Percentiles rank a stretch among this genome's conserved stretches.
phyloP scores from a whole-genome alignment of 257 asterid genomes.

The Solanum acaule region DNA sequence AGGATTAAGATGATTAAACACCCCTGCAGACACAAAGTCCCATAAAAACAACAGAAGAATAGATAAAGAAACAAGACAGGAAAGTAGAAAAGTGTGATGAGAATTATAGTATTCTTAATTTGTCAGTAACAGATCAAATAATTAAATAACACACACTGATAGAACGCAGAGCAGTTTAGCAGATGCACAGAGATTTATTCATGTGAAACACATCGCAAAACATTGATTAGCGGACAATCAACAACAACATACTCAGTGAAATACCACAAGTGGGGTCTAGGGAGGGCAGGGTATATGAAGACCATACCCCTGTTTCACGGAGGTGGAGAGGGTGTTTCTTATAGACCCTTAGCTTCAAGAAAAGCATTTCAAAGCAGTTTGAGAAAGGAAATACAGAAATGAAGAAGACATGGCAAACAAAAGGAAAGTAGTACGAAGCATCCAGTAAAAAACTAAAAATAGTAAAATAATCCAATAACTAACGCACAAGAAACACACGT shows the following conservation, averaged over 20 bases:
- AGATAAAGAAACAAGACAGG: neutral
- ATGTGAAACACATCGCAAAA: neutral
- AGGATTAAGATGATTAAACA: constrained; percentile 62
- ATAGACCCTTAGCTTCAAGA: neutral
- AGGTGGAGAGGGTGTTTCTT: neutral
- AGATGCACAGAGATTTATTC: neutral
- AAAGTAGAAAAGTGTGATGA: neutral
- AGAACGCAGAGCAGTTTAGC: neutral
- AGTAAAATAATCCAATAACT: neutral
- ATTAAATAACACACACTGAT: neutral
- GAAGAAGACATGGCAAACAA: neutral
- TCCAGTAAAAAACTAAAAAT: neutral
- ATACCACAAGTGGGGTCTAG: neutral
- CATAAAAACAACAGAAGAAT: constrained; percentile 3
- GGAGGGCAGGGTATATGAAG: neutral
- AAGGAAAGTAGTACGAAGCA: neutral
- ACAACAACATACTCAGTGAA: neutral
- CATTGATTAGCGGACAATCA: neutral
- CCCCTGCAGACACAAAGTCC: constrained; percentile 50
- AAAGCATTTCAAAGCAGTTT: neutral
- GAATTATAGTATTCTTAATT: neutral
- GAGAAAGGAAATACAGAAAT: neutral
- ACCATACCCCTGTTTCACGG: neutral
- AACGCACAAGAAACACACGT: neutral
- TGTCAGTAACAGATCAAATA: neutral